Evolutionary conservation across 225 moss, liverwort and hornwort genomes (phyloP), one percentile per base, ranked within the genome.

Genomic region (Rhytidiadelphus loreus): DNA sequence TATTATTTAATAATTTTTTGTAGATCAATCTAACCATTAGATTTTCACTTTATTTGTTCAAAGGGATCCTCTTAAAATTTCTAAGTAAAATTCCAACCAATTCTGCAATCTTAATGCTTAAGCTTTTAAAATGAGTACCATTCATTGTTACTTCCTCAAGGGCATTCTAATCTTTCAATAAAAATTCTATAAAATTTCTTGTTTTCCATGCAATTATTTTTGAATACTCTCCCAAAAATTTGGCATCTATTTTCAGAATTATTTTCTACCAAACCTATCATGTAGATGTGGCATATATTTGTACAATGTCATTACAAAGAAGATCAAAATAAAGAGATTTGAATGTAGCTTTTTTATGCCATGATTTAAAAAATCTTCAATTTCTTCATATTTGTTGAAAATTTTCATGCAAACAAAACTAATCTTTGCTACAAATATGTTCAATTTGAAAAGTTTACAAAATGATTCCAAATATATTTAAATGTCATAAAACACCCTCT

Each of bases 231-330:
- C 16, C 0, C 1, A 10, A 3, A 43, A 72, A 25, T 28, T 72
- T 5, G 16, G 16, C 43, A 28, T 72, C 3, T 11, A 28, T 44
- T 68, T 22, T 68, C 1, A n/a, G 0, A n/a, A 37, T n/a, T 20
- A n/a, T 22, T n/a, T n/a, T n/a, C 4, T 3, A 68, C 68, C 22
- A 68, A 22, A 22, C 12, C n/a, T 12, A 68, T 22, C 7, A 68
- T 68, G 2, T 22, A 68, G 12, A 68, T n/a, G 21, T 22, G 7
- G 12, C 4, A n/a, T 68, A n/a, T 68, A 21, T 12, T 66, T 68
- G 2, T 21, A n/a, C 7, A 68, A n/a, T n/a, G 7, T 12, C 4
- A 7, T n/a, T 22, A 7, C 0, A n/a, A 1, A 68, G 21, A 68
- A 0, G 22, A n/a, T 68, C 4, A 68, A 6, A 12, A n/a, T 68